phyloP scores from a whole-genome alignment of 169 alveolate genomes.

The Babesia sp. region DNA sequence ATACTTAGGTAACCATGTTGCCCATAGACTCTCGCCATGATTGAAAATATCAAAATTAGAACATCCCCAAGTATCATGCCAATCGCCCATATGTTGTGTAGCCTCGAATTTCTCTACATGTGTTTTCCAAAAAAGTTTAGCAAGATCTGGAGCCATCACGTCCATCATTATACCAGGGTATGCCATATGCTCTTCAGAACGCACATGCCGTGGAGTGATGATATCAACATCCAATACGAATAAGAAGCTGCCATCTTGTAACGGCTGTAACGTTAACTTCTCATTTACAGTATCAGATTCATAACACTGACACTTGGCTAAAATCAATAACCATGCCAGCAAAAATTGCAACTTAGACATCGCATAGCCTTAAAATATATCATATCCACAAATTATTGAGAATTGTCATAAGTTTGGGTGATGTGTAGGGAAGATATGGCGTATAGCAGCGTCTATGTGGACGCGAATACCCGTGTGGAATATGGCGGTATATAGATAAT shows the following conservation, averaged over 20 bases:
- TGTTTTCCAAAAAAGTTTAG: constrained; percentile 30
- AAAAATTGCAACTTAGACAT: not conserved
- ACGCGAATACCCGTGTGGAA: too few species aligned
- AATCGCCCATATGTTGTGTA: constrained; percentile 54
- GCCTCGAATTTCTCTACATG: constrained; percentile 25
- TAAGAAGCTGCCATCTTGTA: constrained; percentile 37
- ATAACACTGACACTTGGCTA: not conserved
- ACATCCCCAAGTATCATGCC: constrained; percentile 53
- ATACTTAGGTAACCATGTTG: constrained; percentile 25
- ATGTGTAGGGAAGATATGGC: not conserved
- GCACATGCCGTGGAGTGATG: not conserved
- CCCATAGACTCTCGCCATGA: constrained; percentile 42
- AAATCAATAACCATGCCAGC: constrained; percentile 3
- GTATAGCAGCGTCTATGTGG: not conserved
- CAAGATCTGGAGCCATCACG: constrained; percentile 46
- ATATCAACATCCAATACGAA: constrained; percentile 16
- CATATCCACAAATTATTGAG: too few species aligned
- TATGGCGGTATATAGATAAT: too few species aligned
- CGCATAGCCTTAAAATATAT: too few species aligned
- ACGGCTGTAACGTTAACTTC: constrained; percentile 43
- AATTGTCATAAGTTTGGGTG: not conserved
- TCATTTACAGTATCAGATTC: constrained; percentile 27
- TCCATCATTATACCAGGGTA: constrained; percentile 53
- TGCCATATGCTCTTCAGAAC: constrained; percentile 19
- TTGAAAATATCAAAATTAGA: constrained; percentile 1